These are phyloP conservation scores for Mycena belliarum DNA, from an alignment of 768 basidiomycete genomes.

Conservation along the genomic window DNA sequence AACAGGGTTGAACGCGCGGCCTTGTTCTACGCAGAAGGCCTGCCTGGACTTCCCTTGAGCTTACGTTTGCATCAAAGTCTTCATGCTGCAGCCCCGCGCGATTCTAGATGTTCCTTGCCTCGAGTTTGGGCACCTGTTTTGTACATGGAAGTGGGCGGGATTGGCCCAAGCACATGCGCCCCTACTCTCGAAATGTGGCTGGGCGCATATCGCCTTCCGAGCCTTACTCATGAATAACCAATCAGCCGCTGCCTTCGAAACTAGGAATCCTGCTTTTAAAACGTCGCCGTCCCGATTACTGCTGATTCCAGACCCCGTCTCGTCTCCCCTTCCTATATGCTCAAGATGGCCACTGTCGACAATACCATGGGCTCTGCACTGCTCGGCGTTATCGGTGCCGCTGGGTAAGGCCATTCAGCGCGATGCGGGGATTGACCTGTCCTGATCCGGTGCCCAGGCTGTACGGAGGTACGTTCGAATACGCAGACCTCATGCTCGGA, in stretches of 20 bases:
- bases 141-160: constrained; percentile 12
- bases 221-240: constrained; percentile 19
- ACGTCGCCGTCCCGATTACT: constrained; percentile 11
- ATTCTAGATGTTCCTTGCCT: constrained; percentile 20
- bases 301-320: constrained; percentile 1
- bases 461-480: constrained; percentile 48
- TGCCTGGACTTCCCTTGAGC: constrained; percentile 7
- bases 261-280: constrained; percentile 16
- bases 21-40: constrained; percentile 3
- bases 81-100: neutral
- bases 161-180: constrained; percentile 7
- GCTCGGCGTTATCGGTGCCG: constrained; percentile 17
- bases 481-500: neutral
- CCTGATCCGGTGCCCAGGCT: constrained; percentile 32
- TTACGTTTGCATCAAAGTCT: constrained; percentile 14
- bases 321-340: neutral
- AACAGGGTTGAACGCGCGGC: constrained; percentile 3
- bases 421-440: neutral
- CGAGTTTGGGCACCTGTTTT: constrained; percentile 14
- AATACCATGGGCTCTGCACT: constrained; percentile 20
- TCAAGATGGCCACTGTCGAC: constrained; percentile 13
- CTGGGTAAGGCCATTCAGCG: constrained; percentile 13
- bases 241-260: constrained; percentile 20
- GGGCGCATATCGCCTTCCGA: constrained; percentile 8
- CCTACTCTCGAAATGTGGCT: constrained; percentile 1